Evolutionary conservation across 345 rosid species (phyloP).

Genomic region (Camelina neglecta): DNA sequence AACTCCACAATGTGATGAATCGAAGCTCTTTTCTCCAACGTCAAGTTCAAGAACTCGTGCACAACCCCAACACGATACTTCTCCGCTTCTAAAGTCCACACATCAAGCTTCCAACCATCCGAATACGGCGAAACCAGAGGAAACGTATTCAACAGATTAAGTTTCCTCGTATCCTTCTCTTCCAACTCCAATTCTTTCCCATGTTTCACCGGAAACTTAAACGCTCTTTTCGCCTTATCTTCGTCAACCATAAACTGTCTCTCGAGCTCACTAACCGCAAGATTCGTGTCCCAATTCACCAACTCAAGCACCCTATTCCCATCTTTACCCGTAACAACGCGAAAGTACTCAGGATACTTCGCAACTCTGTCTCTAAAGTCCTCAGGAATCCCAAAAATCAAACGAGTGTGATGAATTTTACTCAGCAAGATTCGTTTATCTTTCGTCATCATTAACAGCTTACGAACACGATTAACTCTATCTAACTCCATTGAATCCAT

Average conservation of each 20-base stretch:
- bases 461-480: conserved; percentile 63
- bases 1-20: conserved; percentile 94
- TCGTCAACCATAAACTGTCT: conserved; percentile 65
- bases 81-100: conserved; percentile 89
- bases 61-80: conserved; percentile 81
- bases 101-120: conserved; percentile 64
- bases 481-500: conserved; percentile 67
- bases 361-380: conserved; percentile 78
- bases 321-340: conserved; percentile 56
- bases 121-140: conserved; percentile 88
- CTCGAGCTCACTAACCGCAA: conserved; percentile 73
- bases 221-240: conserved; percentile 63
- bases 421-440: conserved; percentile 70
- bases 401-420: conserved; percentile 73
- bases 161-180: conserved; percentile 52
- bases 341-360: conserved; percentile 72
- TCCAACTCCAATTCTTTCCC: conserved; percentile 71
- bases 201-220: conserved; percentile 73
- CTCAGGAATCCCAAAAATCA: conserved; percentile 82
- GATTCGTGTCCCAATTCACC: conserved; percentile 70
- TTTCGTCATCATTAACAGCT: conserved; percentile 80
- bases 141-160: conserved; percentile 66
- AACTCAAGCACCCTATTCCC: conserved; percentile 77
- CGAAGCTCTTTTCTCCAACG: conserved; percentile 84
- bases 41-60: conserved; percentile 90